Evolutionary conservation across 345 rosid genomes (phyloP).

Genomic region (Theobroma cacao): DNA sequence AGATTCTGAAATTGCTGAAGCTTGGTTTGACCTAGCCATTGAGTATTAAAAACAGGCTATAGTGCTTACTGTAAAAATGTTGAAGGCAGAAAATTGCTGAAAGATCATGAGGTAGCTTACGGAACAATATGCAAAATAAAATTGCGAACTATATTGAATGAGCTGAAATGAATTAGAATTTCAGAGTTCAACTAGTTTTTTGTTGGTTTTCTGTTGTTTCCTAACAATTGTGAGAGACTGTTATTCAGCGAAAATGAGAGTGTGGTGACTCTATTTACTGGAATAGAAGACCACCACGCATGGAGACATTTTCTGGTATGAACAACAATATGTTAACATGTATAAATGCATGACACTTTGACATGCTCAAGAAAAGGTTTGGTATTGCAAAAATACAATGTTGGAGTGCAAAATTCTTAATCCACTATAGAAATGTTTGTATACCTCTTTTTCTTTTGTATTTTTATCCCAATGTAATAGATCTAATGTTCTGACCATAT

Average conservation of each 20-base stretch:
- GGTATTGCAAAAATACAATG: background rate
- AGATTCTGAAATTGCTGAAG: background rate
- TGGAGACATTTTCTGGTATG: background rate
- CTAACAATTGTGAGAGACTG: background rate
- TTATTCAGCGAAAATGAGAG: background rate
- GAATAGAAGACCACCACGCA: background rate
- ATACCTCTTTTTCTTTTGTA: background rate
- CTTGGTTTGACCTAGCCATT: background rate
- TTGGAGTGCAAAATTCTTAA: background rate
- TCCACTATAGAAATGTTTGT: background rate
- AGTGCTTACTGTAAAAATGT: background rate
- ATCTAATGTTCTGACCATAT: background rate
- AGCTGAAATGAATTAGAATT: background rate
- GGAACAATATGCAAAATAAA: background rate
- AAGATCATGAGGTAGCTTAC: background rate
- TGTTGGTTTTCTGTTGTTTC: background rate
- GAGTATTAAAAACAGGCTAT: background rate
- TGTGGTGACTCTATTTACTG: background rate
- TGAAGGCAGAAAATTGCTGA: background rate
- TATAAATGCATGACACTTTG: background rate
- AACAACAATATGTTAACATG: background rate
- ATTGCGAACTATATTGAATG: background rate
- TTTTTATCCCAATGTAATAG: background rate
- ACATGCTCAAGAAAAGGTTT: background rate
- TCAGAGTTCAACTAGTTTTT: background rate